phyloP scores from a whole-genome alignment of 495 filamentous ascomycete species.

The Aspergillus ostianus region DNA sequence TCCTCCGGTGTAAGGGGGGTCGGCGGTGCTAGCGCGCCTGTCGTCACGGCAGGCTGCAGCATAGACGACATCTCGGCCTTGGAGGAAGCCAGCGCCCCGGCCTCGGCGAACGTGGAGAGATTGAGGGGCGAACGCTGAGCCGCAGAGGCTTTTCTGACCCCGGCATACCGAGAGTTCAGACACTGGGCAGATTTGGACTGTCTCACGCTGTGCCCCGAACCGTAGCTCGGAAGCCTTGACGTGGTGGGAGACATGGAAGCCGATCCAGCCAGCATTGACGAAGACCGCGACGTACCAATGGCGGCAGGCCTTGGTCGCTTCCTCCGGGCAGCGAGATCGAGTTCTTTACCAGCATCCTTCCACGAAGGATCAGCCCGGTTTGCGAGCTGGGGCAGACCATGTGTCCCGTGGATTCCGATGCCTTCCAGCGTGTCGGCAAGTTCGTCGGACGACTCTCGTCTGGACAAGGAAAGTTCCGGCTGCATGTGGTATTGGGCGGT shows the following conservation, averaged over 20 bases:
- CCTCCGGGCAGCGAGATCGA: slow-evolving; percentile 53
- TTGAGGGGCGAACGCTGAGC: slow-evolving; percentile 55
- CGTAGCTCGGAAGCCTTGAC: slow-evolving; percentile 32
- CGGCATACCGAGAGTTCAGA: slow-evolving; percentile 49
- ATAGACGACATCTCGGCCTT: slow-evolving; percentile 39
- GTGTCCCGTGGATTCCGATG: slow-evolving; percentile 39
- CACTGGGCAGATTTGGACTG: slow-evolving; percentile 55
- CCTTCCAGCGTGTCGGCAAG: slow-evolving; percentile 38
- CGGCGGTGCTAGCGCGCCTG: slow-evolving; percentile 42
- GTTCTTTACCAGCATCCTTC: slow-evolving; percentile 44
- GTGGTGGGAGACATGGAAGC: slow-evolving; percentile 44
- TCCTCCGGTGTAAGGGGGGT: slow-evolving; percentile 48
- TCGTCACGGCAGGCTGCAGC: slow-evolving; percentile 41
- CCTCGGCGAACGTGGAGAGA: slow-evolving; percentile 47
- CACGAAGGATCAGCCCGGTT: slow-evolving; percentile 29
- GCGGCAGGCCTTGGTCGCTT: slow-evolving; percentile 55
- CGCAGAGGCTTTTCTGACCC: slow-evolving; percentile 49
- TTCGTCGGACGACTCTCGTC: slow-evolving; percentile 43
- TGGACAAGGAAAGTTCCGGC: slow-evolving; percentile 32
- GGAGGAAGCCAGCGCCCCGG: slow-evolving; percentile 37
- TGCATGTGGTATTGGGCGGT: slow-evolving; percentile 39
- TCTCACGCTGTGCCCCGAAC: slow-evolving; percentile 40
- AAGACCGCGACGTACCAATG: slow-evolving; percentile 44
- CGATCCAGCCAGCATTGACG: slow-evolving; percentile 36
- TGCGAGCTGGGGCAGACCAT: slow-evolving; percentile 27